Evolutionary conservation across 192 early-diverging fungal genomes (phyloP).

Genomic region (Coemansia furcata): DNA sequence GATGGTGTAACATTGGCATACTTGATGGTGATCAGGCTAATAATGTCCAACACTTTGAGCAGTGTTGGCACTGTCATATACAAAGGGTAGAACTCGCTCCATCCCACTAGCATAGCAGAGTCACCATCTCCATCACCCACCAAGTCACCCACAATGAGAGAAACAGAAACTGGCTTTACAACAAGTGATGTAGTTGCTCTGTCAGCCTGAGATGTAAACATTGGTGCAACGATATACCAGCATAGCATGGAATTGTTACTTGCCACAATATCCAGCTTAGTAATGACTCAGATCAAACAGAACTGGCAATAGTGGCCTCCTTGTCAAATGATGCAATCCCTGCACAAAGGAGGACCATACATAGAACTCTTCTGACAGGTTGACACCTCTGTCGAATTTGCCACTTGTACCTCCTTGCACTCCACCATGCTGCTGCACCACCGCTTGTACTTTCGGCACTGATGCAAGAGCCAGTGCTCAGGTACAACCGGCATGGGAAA

Average conservation of each 20-base stretch:
- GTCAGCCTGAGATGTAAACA: constrained; percentile 2
- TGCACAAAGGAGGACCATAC: constrained; percentile 13
- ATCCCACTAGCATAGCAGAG: background rate
- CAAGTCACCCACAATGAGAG: background rate
- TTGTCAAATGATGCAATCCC: constrained; percentile 14
- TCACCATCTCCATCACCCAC: background rate
- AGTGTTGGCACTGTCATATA: constrained; percentile 5
- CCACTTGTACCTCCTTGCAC: background rate
- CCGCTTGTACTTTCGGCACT: constrained; percentile 2
- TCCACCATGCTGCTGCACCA: background rate
- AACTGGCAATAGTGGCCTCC: constrained; percentile 20
- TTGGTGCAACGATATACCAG: constrained; percentile 12
- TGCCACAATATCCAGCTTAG: background rate
- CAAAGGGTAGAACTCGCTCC: constrained; percentile 18
- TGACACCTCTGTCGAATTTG: background rate
- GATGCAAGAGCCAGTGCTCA: constrained; percentile 12
- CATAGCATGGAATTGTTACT: background rate
- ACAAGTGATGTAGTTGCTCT: background rate
- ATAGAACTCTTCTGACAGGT: background rate
- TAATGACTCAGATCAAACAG: constrained; percentile 2
- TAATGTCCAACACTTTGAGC: background rate
- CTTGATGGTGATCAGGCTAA: background rate
- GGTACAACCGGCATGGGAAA: constrained; percentile 23
- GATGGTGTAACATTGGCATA: background rate
- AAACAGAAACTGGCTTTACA: background rate